These are phyloP conservation scores for Thuja plicata DNA, from an alignment of 83 land plant species.

Conservation along the genomic window DNA sequence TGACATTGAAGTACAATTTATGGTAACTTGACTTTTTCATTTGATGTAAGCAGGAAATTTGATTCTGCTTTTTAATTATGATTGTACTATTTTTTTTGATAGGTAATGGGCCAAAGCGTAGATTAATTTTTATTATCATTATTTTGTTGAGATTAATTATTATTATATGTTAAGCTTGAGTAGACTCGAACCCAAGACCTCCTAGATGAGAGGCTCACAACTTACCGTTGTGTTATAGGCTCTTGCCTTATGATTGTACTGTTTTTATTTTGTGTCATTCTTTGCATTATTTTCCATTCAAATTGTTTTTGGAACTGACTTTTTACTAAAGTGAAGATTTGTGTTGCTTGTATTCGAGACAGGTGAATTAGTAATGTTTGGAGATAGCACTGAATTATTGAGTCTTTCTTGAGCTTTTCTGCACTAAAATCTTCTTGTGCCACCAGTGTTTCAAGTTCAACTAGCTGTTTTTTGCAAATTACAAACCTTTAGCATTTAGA, in stretches of 20 bases:
- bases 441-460: not conserved
- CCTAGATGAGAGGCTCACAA: too few relatives aligned
- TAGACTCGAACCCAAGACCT: too few relatives aligned
- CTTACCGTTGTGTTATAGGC: too few relatives aligned
- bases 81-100: not conserved
- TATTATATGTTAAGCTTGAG: too few relatives aligned
- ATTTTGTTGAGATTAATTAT: too few relatives aligned
- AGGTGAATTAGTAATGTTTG: not conserved
- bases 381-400: not conserved
- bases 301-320: not conserved
- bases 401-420: not conserved
- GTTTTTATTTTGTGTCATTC: not conserved
- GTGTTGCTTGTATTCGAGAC: not conserved
- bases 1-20: not conserved
- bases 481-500: not conserved
- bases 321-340: not conserved
- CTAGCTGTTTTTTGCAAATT: not conserved
- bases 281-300: not conserved
- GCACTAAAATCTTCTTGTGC: not conserved
- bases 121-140: too few relatives aligned
- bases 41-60: not conserved
- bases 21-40: not conserved
- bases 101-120: too few relatives aligned
- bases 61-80: not conserved
- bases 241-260: too few relatives aligned